Evolutionary conservation across 176 grass and related monocot genomes (phyloP).

Genomic region (Coix lacrymajobi): DNA sequence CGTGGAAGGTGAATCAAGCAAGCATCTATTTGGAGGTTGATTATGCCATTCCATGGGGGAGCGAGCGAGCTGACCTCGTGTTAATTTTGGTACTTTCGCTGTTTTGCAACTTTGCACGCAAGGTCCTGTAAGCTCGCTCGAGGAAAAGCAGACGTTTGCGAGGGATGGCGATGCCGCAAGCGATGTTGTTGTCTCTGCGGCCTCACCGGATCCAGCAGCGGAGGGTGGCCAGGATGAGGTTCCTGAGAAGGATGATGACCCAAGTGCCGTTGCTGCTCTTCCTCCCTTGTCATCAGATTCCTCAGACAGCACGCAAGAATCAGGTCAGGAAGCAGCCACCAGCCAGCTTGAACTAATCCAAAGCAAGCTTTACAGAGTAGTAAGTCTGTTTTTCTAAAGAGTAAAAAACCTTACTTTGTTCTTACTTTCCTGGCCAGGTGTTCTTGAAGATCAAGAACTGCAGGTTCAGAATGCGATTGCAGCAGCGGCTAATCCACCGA

Average conservation of each 20-base stretch:
- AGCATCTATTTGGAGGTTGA: neutral
- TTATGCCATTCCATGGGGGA: neutral
- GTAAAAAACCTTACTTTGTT: neutral
- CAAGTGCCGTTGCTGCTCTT: neutral
- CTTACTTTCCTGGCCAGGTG: neutral
- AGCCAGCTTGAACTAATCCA: neutral
- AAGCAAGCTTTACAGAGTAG: neutral
- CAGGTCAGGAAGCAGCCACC: neutral
- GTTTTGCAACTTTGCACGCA: neutral
- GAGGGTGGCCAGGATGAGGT: neutral
- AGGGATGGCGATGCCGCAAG: neutral
- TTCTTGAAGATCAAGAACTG: slow-evolving; percentile 35
- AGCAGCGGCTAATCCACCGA: neutral
- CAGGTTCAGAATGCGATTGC: slow-evolving; percentile 1
- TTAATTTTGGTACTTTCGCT: neutral
- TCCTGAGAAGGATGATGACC: neutral
- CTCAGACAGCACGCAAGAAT: slow-evolving; percentile 21
- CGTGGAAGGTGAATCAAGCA: slow-evolving; percentile 2
- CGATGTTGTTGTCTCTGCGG: neutral
- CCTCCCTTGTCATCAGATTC: slow-evolving; percentile 25
- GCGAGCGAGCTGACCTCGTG: neutral
- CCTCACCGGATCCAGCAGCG: neutral
- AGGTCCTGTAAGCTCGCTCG: neutral
- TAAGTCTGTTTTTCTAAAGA: neutral
- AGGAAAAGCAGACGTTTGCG: neutral